Conservation (phyloP, 1,284 basidiomycete genomes). For the Austroboletus rostrupii region DNA sequence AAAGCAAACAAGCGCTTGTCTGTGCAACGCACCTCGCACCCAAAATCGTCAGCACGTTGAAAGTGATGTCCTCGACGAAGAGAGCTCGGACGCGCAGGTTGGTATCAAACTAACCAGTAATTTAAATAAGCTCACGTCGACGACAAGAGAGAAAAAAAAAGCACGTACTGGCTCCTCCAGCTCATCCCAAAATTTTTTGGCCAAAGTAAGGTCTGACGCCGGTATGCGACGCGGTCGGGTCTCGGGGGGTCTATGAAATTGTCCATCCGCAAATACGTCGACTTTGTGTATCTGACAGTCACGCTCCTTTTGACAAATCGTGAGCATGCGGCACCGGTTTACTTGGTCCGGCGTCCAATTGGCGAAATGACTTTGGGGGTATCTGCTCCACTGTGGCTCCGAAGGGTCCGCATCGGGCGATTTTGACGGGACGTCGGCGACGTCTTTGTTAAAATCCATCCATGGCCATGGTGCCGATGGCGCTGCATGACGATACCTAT, state of each 20-base stretch:
- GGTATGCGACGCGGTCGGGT: conserved; percentile 5
- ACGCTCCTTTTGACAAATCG: conserved; percentile 20
- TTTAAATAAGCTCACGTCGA: background rate
- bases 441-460: conserved; percentile 31
- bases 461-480: conserved; percentile 38
- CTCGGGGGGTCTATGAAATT: conserved; percentile 12
- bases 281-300: conserved; percentile 39
- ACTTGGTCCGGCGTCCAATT: conserved; percentile 50
- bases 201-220: background rate
- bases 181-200: conserved; percentile 16
- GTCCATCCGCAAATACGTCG: conserved; percentile 37
- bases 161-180: conserved; percentile 17
- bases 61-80: conserved; percentile 46
- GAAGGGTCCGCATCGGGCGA: background rate
- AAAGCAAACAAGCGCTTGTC: background rate
- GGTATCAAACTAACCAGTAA: conserved; percentile 26
- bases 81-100: conserved; percentile 40
- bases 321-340: conserved; percentile 35
- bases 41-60: conserved; percentile 44
- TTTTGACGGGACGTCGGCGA: conserved; percentile 10
- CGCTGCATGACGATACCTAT: conserved; percentile 32
- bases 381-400: conserved; percentile 25
- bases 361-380: conserved; percentile 47
- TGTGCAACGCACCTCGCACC: conserved; percentile 39
- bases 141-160: background rate